Evolutionary conservation across 1,139 yeast genomes (phyloP), one percentile per base, ranked within the genome.

Genomic region (Geotrichum phurueaensis): DNA sequence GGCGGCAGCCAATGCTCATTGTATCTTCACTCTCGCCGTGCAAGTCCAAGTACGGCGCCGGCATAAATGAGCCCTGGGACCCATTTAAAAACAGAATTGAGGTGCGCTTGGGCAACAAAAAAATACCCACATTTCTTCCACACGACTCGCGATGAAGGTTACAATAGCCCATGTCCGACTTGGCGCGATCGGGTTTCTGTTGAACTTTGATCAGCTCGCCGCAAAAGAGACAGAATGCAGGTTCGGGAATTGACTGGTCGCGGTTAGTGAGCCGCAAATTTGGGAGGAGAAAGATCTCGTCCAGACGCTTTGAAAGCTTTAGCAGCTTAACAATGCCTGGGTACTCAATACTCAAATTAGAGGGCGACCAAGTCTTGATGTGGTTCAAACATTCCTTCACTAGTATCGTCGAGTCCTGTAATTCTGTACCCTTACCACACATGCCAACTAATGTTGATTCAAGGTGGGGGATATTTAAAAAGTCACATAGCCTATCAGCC

Each of bases 11-110:
- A 25, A 60, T 64, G 70, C 68, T 68, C 68, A 83, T 76, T 56
- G 88, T 95, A 55, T 84, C 87, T 55, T 92, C 92, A 18, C 85
- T 74, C 69, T 92, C 98, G 0, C 98, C 98, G 72, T 90, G 96
- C 54, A 81, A 79, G 71, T 92, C 97, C 53, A 89, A 75, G 70
- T 85, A 94, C 0, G 98, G 99, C 0, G 96, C 88, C 52, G 85
- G 85, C 64, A 84, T 81, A 70, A 92, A 92, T 0, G 96, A 84
- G 0, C 99, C 99, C 62, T 80, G 79, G 58, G 83, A 82, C 25
- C 68, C 67, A 65, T 87, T 82, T 59, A 94, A 72, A 48, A 89
- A 71, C 59, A 90, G 75, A 45, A 89, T 72, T n/a, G 89, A 78
- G 65, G 90, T 82, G 63, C 87, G 89, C 66, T 87, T 84, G 0